phyloP scores from a whole-genome alignment of 805 yeast species.

The Saturnispora dispora region DNA sequence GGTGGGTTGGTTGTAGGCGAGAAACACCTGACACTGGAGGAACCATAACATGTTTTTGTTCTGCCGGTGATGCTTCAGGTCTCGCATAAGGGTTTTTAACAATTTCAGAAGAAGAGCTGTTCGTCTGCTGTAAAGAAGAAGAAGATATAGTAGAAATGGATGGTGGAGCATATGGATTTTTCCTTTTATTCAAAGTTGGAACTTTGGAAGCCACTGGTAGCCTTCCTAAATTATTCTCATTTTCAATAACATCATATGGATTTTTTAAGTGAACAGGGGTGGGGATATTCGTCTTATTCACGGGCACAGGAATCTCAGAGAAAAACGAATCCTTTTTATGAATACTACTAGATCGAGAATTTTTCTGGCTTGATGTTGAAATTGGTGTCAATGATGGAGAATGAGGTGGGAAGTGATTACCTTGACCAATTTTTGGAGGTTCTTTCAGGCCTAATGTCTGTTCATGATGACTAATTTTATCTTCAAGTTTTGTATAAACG shows the following conservation, averaged over 20 bases:
- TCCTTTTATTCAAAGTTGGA: not conserved
- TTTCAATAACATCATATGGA: slow-evolving; percentile 18
- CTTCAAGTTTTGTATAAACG: slow-evolving; percentile 24
- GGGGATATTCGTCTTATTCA: slow-evolving; percentile 2
- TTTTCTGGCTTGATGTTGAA: not conserved
- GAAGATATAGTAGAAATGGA: not conserved
- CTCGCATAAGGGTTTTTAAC: slow-evolving; percentile 27
- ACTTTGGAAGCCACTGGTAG: not conserved
- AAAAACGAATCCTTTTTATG: slow-evolving; percentile 33
- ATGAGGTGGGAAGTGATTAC: not conserved
- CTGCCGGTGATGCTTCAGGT: not conserved
- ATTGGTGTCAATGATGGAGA: not conserved
- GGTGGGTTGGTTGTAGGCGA: not conserved
- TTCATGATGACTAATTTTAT: slow-evolving; percentile 5
- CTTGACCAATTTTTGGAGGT: not conserved
- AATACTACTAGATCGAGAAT: not conserved
- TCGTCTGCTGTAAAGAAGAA: slow-evolving; percentile 9
- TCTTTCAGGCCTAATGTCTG: slow-evolving; percentile 5
- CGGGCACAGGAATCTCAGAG: slow-evolving; percentile 44
- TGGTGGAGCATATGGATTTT: slow-evolving; percentile 14
- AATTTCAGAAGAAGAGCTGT: not conserved
- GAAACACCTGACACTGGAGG: not conserved
- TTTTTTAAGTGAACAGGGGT: slow-evolving; percentile 17
- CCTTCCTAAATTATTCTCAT: slow-evolving; percentile 12
- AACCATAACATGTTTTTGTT: not conserved